Evolutionary conservation across 2,329 filamentous ascomycete species (phyloP).

Genomic region (Pseudogymnoascus sp.): DNA sequence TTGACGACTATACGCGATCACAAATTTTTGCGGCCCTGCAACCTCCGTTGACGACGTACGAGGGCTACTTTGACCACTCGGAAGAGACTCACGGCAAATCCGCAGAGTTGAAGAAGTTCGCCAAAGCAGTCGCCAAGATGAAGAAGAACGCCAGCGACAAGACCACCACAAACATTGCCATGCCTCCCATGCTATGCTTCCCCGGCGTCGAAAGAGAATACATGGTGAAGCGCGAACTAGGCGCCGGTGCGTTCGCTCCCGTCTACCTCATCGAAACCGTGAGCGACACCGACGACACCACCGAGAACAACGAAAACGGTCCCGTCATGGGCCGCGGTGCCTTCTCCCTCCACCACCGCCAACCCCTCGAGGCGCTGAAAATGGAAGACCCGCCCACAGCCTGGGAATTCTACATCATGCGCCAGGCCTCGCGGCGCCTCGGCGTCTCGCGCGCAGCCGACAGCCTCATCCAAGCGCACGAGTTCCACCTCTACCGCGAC

Average conservation of each 20-base stretch:
- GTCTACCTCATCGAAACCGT: conserved; percentile 83
- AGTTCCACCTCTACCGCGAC: conserved; percentile 84
- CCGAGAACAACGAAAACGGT: conserved; percentile 38
- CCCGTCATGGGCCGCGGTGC: conserved; percentile 52
- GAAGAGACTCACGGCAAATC: conserved; percentile 55
- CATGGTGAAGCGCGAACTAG: conserved; percentile 73
- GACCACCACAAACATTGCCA: conserved; percentile 47
- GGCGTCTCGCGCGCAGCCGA: conserved; percentile 63
- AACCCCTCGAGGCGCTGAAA: conserved; percentile 76
- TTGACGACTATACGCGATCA: conserved; percentile 64
- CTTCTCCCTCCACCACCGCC: conserved; percentile 42
- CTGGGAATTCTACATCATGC: conserved; percentile 97
- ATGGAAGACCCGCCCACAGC: conserved; percentile 82
- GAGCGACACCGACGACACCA: conserved; percentile 39
- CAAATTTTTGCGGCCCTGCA: conserved; percentile 67
- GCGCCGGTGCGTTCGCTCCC: conserved; percentile 87
- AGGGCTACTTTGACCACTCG: conserved; percentile 70
- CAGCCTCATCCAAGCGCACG: conserved; percentile 74
- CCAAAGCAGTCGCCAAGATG: conserved; percentile 47
- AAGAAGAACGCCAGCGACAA: conserved; percentile 41
- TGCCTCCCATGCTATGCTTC: conserved; percentile 60
- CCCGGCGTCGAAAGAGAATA: conserved; percentile 58
- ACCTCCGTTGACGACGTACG: conserved; percentile 63
- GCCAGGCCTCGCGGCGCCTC: conserved; percentile 67
- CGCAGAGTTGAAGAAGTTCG: conserved; percentile 71